phyloP scores from a whole-genome alignment of 345 rosid species.

The Tarenaya hassleriana region DNA sequence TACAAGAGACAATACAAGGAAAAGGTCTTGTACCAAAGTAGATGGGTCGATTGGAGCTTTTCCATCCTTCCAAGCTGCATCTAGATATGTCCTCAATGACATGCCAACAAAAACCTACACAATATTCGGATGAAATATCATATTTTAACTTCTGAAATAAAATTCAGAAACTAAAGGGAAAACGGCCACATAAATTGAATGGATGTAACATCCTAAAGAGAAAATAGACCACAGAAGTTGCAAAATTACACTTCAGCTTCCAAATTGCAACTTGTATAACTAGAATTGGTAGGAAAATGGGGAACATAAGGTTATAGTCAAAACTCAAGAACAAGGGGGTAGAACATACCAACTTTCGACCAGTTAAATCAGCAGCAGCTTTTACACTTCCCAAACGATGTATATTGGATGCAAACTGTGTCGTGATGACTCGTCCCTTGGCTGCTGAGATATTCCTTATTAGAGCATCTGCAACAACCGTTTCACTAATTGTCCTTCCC shows the following conservation, averaged over 20 bases:
- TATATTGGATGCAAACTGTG: conserved; percentile 96
- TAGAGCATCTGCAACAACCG: conserved; percentile 75
- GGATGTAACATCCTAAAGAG: not conserved
- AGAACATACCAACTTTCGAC: conserved; percentile 77
- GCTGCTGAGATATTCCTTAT: conserved; percentile 69
- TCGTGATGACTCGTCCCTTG: conserved; percentile 90
- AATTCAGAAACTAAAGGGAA: not conserved
- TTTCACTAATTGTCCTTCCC: conserved; percentile 90
- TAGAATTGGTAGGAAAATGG: conserved; percentile 1
- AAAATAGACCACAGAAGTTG: conserved; percentile 4
- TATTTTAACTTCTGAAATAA: conserved; percentile 11
- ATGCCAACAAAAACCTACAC: conserved; percentile 88
- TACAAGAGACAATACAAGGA: not conserved
- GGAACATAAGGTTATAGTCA: not conserved
- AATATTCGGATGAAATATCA: conserved; percentile 6
- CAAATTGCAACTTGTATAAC: too few species aligned
- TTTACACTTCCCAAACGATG: conserved; percentile 97
- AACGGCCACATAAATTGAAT: conserved; percentile 1
- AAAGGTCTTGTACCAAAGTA: conserved; percentile 52
- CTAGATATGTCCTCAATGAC: conserved; percentile 93
- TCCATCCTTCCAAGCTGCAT: conserved; percentile 99
- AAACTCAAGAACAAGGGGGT: conserved; percentile 9
- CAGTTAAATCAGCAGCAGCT: conserved; percentile 91
- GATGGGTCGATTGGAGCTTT: conserved; percentile 95
- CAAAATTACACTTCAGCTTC: too few species aligned